Evolutionary conservation across 192 early-diverging fungal species (phyloP).

Genomic region (Backusella sp.): DNA sequence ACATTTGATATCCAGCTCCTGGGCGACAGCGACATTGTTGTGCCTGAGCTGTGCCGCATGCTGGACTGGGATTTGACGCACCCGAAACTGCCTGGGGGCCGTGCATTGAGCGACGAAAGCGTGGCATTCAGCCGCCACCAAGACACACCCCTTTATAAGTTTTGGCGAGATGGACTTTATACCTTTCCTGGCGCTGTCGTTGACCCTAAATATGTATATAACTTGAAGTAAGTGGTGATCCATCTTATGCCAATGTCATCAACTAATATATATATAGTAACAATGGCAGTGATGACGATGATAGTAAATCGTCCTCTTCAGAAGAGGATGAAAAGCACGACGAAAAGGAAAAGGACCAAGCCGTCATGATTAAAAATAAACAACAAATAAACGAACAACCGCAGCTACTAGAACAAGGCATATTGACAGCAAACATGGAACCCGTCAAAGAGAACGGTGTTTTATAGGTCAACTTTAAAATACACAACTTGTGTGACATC

Average conservation of each 20-base stretch:
- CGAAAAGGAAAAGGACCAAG: background rate
- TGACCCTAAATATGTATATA: constrained; percentile 21
- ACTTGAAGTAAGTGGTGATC: constrained; percentile 10
- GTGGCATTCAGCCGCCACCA: background rate
- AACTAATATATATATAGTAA: background rate
- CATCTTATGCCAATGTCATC: too few relatives aligned
- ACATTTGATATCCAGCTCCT: constrained; percentile 89
- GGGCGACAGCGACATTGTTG: constrained; percentile 84
- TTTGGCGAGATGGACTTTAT: constrained; percentile 35
- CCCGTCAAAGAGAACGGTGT: background rate
- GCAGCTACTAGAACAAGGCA: background rate
- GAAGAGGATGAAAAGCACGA: constrained; percentile 7
- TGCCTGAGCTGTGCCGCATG: constrained; percentile 69
- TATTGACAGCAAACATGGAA: background rate
- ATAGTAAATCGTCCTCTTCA: background rate
- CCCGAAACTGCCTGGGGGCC: constrained; percentile 59
- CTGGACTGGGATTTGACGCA: constrained; percentile 78
- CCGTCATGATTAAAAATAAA: background rate
- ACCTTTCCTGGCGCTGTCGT: constrained; percentile 50
- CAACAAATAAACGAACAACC: background rate
- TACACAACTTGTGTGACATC: background rate
- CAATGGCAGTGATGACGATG: constrained; percentile 2
- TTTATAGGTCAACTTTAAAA: constrained; percentile 5
- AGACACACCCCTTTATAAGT: constrained; percentile 11
- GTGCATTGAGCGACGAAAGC: constrained; percentile 39